Conservation (phyloP, 2,329 filamentous ascomycete genomes). For the Ophiosphaerella narmari region DNA sequence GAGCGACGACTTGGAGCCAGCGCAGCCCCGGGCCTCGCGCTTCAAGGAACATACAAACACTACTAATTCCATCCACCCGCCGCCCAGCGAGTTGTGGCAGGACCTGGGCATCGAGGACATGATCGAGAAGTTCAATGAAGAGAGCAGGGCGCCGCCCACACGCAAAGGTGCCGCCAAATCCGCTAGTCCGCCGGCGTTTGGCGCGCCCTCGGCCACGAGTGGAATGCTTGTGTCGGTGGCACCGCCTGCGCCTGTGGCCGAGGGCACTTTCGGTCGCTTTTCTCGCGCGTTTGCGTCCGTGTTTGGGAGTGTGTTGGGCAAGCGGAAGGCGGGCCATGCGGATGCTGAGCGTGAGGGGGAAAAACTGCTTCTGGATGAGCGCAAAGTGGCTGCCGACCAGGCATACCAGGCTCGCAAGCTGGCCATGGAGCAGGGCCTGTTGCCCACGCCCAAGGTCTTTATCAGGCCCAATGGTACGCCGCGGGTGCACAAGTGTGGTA, state of each 20-base stretch:
- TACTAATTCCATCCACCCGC: constrained; percentile 32
- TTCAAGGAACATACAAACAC: constrained; percentile 41
- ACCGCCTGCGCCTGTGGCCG: constrained; percentile 11
- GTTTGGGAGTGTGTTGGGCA: constrained; percentile 33
- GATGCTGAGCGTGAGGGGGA: constrained; percentile 22
- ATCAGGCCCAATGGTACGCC: constrained; percentile 26
- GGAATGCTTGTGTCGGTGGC: constrained; percentile 7
- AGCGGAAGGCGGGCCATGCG: constrained; percentile 34
- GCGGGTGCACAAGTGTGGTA: constrained; percentile 16
- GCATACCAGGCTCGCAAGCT: constrained; percentile 35
- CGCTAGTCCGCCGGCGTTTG: constrained; percentile 7
- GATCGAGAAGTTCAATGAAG: constrained; percentile 31
- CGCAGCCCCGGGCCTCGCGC: constrained; percentile 25
- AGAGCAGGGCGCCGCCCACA: constrained; percentile 22
- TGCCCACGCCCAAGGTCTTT: constrained; percentile 40
- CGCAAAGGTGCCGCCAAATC: constrained; percentile 4
- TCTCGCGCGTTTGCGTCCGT: constrained; percentile 32
- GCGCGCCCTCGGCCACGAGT: constrained; percentile 5
- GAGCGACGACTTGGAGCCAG: constrained; percentile 24
- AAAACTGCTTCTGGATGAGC: constrained; percentile 25
- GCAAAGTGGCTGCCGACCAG: constrained; percentile 35
- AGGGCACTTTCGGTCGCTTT: constrained; percentile 35
- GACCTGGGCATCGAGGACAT: constrained; percentile 30
- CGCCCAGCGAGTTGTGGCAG: constrained; percentile 37
- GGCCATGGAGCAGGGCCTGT: constrained; percentile 36